Base-by-base conservation (phyloP, 164 flowering plant genomes). In the Platanus orientalis region DNA sequence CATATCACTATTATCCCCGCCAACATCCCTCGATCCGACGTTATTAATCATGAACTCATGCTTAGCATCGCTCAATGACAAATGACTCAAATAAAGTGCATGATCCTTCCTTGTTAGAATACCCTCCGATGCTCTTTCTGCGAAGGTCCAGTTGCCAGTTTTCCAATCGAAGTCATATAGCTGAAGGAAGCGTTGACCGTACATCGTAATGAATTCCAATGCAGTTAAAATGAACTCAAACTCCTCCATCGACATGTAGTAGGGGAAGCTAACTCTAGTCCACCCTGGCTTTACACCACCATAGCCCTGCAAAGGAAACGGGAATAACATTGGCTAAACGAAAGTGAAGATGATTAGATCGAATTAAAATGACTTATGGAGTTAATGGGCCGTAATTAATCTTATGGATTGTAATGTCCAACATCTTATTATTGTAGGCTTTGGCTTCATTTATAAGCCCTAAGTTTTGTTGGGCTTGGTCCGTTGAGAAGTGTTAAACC, bases 241-340 rank as follows among this genome's bases (percentile, higher is more conserved):
- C n/a, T 92, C 96, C 51, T 78, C 79, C 1, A 57, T 59, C 3
- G 83, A 73, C 84, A 87, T 85, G 81, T 90, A 88, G 69, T 86
- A 90, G 4, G 92, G 78, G 69, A 92, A 90, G 72, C 92, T 85
- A 20, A 92, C 53, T 70, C 98, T 80, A 0, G 98, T 42, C 47
- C 98, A 90, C 61, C 96, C 96, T 0, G 96, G 96, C 65, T 88
- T 92, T 1, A 82, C 70, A 51, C 95, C 97, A 2, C 28, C 29
- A 56, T 80, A 85, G 10, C 96, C 98, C 93, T 90, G 79, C 54
- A 58, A n/a, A n/a, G 9, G 5, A 6, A 42, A 14, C 20, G 19
- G 47, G 11, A 42, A 42, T 42, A 10, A 42, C 4, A 42, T 42
- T 16, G 11, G 19, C 2, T 42, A 42, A 1, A 11, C 13, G 5